These are phyloP conservation scores for Paecilomyces fulvus DNA, from an alignment of 2,329 filamentous ascomycete species.

Conservation along the genomic window DNA sequence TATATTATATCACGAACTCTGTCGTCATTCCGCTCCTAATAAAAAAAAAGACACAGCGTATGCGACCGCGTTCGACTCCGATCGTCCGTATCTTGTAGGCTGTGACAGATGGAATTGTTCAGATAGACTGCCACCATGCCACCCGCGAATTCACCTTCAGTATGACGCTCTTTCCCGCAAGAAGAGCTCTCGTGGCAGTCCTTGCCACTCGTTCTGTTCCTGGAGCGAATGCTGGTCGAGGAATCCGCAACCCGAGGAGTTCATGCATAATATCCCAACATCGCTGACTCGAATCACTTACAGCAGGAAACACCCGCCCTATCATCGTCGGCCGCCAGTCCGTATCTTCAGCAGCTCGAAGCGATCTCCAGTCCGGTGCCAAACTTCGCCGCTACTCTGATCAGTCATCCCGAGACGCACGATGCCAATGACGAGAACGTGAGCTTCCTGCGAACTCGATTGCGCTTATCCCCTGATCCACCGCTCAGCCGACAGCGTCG, in stretches of 20 bases:
- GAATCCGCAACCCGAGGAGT: background rate
- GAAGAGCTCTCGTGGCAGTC: constrained; percentile 5
- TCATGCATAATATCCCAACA: constrained; percentile 1
- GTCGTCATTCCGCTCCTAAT: background rate
- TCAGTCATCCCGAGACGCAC: constrained; percentile 35
- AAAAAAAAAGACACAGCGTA: background rate
- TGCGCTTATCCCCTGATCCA: constrained; percentile 18
- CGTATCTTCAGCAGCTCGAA: constrained; percentile 41
- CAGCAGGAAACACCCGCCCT: constrained; percentile 18
- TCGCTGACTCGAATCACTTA: constrained; percentile 7
- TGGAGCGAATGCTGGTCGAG: background rate
- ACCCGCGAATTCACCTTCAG: constrained; percentile 36
- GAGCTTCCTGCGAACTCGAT: constrained; percentile 40
- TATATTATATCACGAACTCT: background rate
- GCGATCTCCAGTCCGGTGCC: constrained; percentile 42
- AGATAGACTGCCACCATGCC: constrained; percentile 22
- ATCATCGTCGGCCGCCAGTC: constrained; percentile 17
- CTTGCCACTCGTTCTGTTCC: constrained; percentile 6
- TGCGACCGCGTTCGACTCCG: background rate
- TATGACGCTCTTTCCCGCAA: constrained; percentile 20
- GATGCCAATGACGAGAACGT: constrained; percentile 42
- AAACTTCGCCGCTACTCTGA: constrained; percentile 43
- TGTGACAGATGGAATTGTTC: constrained; percentile 4
- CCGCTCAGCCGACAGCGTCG: constrained; percentile 24
- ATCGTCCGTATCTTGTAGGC: background rate